These are phyloP conservation scores for Aspergillus spinulosporus DNA, from an alignment of 2,329 filamentous ascomycete species.

Conservation along the genomic window DNA sequence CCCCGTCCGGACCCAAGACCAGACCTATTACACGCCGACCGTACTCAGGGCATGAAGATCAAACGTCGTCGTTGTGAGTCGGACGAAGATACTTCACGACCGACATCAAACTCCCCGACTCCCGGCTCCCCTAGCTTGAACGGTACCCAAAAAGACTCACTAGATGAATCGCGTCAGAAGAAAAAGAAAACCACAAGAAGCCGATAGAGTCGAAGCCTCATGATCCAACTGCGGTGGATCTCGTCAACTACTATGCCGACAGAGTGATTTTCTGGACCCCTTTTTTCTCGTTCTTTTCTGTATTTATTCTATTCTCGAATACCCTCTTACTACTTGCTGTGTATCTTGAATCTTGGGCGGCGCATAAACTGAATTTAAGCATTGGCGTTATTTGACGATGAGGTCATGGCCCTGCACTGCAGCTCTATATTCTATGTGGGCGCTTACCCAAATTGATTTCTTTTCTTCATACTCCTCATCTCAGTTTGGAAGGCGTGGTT, in stretches of 20 bases:
- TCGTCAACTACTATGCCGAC: background rate
- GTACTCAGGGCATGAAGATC: background rate
- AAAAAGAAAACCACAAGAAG: constrained; percentile 17
- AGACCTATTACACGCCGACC: background rate
- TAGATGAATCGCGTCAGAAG: constrained; percentile 7
- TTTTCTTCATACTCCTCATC: background rate
- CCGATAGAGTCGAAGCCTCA: background rate
- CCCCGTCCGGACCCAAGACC: background rate
- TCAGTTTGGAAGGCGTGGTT: background rate
- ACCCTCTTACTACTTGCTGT: background rate
- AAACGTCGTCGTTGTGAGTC: constrained; percentile 4
- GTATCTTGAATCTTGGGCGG: background rate
- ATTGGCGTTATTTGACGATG: constrained; percentile 10
- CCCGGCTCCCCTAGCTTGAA: background rate
- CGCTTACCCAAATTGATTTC: background rate
- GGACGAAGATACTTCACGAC: constrained; percentile 6
- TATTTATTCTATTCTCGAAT: background rate
- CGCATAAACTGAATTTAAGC: background rate
- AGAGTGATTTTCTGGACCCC: background rate
- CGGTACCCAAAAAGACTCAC: background rate
- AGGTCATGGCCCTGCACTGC: background rate
- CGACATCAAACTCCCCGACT: background rate
- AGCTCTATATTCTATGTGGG: background rate
- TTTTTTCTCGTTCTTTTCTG: background rate
- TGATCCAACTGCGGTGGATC: background rate